Conservation (phyloP, 2,329 filamentous ascomycete genomes). For the Botrytis fabae region DNA sequence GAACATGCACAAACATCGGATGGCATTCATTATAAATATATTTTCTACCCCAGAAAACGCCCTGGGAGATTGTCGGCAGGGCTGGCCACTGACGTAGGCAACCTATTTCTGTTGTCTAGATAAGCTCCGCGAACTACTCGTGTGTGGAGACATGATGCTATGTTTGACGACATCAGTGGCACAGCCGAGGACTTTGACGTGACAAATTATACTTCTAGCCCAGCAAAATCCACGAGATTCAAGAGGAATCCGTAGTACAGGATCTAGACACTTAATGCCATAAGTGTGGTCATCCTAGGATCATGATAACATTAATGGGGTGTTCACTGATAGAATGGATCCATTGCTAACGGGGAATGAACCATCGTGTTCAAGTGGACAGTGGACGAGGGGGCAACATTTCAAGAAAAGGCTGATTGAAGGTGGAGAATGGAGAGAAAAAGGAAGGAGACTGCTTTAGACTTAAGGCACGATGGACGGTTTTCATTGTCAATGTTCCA, state of each 20-base stretch:
- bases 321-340: neutral
- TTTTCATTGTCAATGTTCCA: neutral
- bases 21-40: neutral
- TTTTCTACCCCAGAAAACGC: neutral
- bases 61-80: neutral
- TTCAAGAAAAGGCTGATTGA: neutral
- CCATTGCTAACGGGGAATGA: neutral
- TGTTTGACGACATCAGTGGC: too few relatives aligned
- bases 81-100: neutral
- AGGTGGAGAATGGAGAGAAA: neutral
- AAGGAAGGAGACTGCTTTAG: neutral
- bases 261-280: neutral
- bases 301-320: neutral
- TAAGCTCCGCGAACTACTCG: neutral
- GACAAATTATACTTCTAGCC: too few relatives aligned
- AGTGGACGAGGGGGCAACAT: neutral
- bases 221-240: neutral
- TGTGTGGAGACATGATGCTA: neutral
- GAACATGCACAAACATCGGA: neutral
- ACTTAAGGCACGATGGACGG: neutral
- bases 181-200: neutral
- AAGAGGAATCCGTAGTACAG: neutral
- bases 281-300: neutral
- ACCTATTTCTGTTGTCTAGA: neutral
- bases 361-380: neutral